These are phyloP conservation scores for Lasiodiplodia theobromae DNA, from an alignment of 2,329 filamentous ascomycete species.

Conservation along the genomic window DNA sequence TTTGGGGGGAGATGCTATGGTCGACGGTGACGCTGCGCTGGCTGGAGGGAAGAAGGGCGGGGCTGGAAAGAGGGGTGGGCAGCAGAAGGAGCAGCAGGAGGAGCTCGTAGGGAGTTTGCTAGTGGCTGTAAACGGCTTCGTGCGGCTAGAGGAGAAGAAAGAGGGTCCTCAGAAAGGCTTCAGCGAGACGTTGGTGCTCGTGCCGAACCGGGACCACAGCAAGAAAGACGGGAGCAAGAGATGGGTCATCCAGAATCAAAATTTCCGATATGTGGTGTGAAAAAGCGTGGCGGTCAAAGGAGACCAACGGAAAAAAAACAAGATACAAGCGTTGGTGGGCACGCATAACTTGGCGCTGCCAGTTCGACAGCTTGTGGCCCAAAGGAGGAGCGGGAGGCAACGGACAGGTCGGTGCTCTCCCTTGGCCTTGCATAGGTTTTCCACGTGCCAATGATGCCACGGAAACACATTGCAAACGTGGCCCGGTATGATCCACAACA, in stretches of 20 bases:
- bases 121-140: conserved; percentile 75
- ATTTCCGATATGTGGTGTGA: conserved; percentile 53
- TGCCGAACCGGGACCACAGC: conserved; percentile 60
- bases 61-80: conserved; percentile 33
- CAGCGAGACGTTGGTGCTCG: conserved; percentile 80
- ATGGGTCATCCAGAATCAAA: conserved; percentile 53
- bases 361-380: too few species aligned
- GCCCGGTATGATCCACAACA: neutral
- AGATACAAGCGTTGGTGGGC: neutral
- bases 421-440: neutral
- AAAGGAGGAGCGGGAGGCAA: neutral
- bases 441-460: neutral
- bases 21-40: conserved; percentile 11
- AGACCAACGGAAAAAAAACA: neutral
- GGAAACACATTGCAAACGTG: neutral
- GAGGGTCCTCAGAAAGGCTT: conserved; percentile 73
- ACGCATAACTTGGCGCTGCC: neutral
- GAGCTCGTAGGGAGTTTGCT: conserved; percentile 72
- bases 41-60: conserved; percentile 31
- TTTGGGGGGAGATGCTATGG: neutral
- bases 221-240: conserved; percentile 39
- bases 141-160: conserved; percentile 68
- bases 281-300: neutral
- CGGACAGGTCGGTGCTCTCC: neutral
- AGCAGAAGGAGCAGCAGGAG: conserved; percentile 43